Percentiles rank a stretch among this genome's conserved stretches.
Evolutionary conservation across 257 asterid species (phyloP).

Genomic region (Scutellaria baicalensis): DNA sequence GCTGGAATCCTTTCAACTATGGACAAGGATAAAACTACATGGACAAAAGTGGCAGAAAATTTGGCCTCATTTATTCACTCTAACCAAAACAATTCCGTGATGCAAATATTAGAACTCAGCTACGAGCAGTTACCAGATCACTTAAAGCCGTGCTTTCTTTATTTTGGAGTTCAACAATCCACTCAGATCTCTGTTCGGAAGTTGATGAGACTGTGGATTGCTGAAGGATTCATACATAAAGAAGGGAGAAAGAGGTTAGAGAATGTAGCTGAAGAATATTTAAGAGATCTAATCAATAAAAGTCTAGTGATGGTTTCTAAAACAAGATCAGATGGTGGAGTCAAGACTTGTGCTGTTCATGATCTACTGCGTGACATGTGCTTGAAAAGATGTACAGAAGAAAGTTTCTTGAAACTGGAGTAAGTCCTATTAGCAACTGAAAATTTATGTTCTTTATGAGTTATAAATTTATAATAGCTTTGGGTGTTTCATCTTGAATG

Average conservation of each 20-base stretch:
- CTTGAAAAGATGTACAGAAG: slow-evolving; percentile 7
- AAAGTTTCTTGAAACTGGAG: slow-evolving; percentile 8
- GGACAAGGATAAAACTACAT: slow-evolving; percentile 3
- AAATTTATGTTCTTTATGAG: no score
- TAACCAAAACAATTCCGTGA: background rate
- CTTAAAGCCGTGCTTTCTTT: slow-evolving; percentile 30
- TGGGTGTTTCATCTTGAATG: no score
- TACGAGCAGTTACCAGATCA: slow-evolving; percentile 26
- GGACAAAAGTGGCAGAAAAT: slow-evolving; percentile 17
- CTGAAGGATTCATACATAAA: slow-evolving; percentile 23
- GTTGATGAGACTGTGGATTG: slow-evolving; percentile 23
- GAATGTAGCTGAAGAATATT: slow-evolving; percentile 16
- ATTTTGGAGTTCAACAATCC: slow-evolving; percentile 19
- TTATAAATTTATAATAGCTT: no score
- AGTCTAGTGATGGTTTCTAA: slow-evolving; percentile 19
- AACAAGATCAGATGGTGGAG: slow-evolving; percentile 21
- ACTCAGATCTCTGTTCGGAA: background rate
- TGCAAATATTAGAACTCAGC: slow-evolving; percentile 22
- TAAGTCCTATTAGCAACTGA: background rate
- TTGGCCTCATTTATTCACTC: background rate
- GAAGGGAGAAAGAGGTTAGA: slow-evolving; percentile 1
- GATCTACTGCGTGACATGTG: slow-evolving; percentile 30
- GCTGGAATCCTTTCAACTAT: slow-evolving; percentile 25
- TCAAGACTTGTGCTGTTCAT: slow-evolving; percentile 24
- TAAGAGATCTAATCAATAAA: slow-evolving; percentile 2